A percentile compares a stretch with the other conserved stretches of the same genome.
Evolutionary conservation across 75 land plant genomes (phyloP).

Genomic region (Pinus taeda): DNA sequence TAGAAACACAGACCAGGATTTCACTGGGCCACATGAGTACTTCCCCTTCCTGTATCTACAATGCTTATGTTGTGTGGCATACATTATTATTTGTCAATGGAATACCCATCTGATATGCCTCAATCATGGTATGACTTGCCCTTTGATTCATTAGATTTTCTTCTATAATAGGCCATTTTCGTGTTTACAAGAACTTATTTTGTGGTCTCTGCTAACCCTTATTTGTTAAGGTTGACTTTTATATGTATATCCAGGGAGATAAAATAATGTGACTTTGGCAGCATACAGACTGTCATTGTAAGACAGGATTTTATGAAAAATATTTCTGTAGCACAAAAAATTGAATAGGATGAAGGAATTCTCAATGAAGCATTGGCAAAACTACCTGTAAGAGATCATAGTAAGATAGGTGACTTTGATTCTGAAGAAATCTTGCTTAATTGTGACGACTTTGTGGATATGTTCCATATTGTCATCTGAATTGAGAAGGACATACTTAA

Average conservation of each 20-base stretch:
- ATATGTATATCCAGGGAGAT: too few species aligned
- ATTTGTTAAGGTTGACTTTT: too few species aligned
- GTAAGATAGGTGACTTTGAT: slow-evolving; percentile 17
- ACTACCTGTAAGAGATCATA: slow-evolving; percentile 11
- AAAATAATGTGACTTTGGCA: too few species aligned
- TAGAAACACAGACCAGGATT: slow-evolving; percentile 28
- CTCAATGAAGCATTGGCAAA: slow-evolving; percentile 17
- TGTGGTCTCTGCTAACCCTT: not conserved
- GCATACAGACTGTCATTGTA: too few species aligned
- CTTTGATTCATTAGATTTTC: not conserved
- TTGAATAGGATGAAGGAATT: slow-evolving; percentile 56
- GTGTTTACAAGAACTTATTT: not conserved
- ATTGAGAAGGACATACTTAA: not conserved
- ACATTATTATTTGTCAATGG: slow-evolving; percentile 50
- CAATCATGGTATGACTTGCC: slow-evolving; percentile 64
- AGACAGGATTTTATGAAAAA: too few species aligned
- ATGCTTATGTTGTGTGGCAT: slow-evolving; percentile 70
- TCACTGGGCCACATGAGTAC: slow-evolving; percentile 12
- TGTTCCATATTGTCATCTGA: slow-evolving; percentile 49
- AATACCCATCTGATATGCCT: slow-evolving; percentile 64
- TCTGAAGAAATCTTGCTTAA: slow-evolving; percentile 2
- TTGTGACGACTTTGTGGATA: slow-evolving; percentile 31
- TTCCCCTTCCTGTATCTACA: slow-evolving; percentile 64
- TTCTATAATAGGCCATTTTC: not conserved
- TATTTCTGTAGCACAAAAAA: slow-evolving; percentile 4